Conservation (phyloP, 1,284 basidiomycete species). For the Gymnopus androsaceus region DNA sequence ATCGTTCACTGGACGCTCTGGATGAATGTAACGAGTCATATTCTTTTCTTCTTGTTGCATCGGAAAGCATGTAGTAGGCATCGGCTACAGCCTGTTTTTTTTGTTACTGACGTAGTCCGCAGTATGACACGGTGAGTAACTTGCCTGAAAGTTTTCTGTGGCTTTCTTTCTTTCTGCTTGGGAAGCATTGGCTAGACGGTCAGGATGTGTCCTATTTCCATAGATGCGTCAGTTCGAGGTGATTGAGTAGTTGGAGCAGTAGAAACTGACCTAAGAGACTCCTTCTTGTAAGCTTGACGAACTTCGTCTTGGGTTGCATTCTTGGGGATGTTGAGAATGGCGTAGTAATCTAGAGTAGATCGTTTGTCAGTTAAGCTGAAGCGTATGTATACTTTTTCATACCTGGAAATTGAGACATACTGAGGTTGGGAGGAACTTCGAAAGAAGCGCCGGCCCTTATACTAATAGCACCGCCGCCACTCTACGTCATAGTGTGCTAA, state of each 20-base stretch:
- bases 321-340: constrained; percentile 57
- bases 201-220: constrained; percentile 78
- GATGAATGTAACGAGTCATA: constrained; percentile 76
- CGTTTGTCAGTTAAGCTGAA: constrained; percentile 48
- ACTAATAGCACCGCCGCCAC: too few relatives aligned
- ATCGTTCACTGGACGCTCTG: constrained; percentile 49
- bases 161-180: constrained; percentile 70
- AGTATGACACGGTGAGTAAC: constrained; percentile 4
- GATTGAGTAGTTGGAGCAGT: constrained; percentile 19
- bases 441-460: too few relatives aligned
- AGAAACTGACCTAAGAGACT: constrained; percentile 60
- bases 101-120: not conserved
- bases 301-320: constrained; percentile 74
- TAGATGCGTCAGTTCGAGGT: constrained; percentile 12
- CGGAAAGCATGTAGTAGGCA: constrained; percentile 94
- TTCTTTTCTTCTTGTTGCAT: constrained; percentile 75
- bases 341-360: constrained; percentile 72
- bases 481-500: not conserved
- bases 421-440: not conserved
- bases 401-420: constrained; percentile 13
- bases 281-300: constrained; percentile 80
- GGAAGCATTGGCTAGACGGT: constrained; percentile 78
- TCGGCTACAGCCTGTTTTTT: constrained; percentile 79
- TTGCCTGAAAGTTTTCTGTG: constrained; percentile 81
- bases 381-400: not conserved